Conservation (phyloP, 169 alveolate genomes). For the Cryptosporidium felis region DNA sequence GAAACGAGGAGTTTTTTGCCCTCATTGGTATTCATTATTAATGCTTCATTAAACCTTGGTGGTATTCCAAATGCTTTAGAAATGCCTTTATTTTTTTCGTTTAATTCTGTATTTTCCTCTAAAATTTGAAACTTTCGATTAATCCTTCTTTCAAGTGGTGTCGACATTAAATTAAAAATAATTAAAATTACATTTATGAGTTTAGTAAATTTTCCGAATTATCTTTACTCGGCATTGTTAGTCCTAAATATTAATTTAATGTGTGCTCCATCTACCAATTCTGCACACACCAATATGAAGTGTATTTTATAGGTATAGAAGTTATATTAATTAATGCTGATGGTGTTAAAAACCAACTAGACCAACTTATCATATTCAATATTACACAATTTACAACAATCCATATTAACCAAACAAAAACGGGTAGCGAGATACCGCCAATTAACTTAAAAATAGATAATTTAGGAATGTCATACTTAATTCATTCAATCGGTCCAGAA, state of each 20-base stretch:
- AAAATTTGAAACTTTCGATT: not conserved
- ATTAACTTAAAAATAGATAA: not conserved
- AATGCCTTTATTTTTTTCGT: not conserved
- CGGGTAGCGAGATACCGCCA: not conserved
- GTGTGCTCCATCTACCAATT: slow-evolving; percentile 67
- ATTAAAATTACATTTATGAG: not conserved
- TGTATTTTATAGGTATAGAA: not conserved
- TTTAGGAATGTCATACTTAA: slow-evolving; percentile 41
- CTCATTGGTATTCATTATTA: slow-evolving; percentile 20
- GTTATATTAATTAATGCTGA: too few relatives aligned
- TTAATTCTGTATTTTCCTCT: not conserved
- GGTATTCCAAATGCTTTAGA: slow-evolving; percentile 69
- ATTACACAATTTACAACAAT: not conserved
- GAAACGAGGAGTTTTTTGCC: slow-evolving; percentile 44
- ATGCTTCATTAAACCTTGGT: slow-evolving; percentile 53
- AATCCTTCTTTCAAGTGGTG: slow-evolving; percentile 55
- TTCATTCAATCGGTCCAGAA: slow-evolving; percentile 43
- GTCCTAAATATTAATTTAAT: not conserved
- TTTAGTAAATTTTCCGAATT: not conserved
- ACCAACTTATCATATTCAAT: not conserved
- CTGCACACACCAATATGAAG: slow-evolving; percentile 14
- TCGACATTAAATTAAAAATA: slow-evolving; percentile 16
- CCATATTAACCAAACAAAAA: not conserved
- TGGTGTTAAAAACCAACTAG: too few relatives aligned
- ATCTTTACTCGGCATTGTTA: not conserved